These are phyloP conservation scores for Plectosphaerella cucumerina DNA, from an alignment of 2,329 filamentous ascomycete species.

Conservation along the genomic window DNA sequence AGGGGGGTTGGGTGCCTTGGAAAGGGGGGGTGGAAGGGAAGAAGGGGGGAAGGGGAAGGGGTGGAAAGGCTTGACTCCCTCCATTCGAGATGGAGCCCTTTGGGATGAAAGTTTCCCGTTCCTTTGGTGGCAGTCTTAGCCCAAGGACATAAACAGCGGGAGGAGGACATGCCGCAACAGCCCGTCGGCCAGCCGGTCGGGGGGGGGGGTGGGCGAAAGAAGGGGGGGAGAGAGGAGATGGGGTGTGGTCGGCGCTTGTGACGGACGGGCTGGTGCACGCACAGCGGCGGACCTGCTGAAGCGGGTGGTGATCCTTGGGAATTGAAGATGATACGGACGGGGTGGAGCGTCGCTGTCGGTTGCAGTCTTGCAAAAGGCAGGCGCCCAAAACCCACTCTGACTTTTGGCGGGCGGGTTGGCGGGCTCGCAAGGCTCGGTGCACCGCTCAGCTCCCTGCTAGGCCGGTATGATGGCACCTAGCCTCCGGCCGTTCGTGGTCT, in stretches of 20 bases:
- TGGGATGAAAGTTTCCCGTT: slow-evolving; percentile 1
- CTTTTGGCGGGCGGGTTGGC: too few relatives aligned
- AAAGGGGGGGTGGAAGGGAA: background rate
- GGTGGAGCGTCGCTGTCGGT: background rate
- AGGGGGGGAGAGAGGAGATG: slow-evolving; percentile 3
- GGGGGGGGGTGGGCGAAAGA: slow-evolving; percentile 4
- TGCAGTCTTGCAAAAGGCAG: too few relatives aligned
- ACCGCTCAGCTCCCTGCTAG: background rate
- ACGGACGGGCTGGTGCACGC: background rate
- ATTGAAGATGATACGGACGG: background rate
- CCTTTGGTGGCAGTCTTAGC: background rate
- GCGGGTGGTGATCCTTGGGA: background rate
- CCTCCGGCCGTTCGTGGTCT: background rate
- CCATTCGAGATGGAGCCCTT: background rate
- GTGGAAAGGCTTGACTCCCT: slow-evolving; percentile 7
- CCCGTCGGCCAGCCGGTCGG: background rate
- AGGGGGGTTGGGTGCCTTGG: background rate
- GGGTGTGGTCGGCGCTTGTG: slow-evolving; percentile 1
- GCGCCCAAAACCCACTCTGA: too few relatives aligned
- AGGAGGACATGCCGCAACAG: background rate
- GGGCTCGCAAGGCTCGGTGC: background rate
- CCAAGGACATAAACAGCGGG: background rate
- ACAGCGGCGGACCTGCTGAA: background rate
- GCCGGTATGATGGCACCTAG: background rate
- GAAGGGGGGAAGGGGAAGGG: background rate